Evolutionary conservation across 768 basidiomycete genomes (phyloP), one percentile per base, ranked within the genome.

Genomic region (Amanita thiersii): DNA sequence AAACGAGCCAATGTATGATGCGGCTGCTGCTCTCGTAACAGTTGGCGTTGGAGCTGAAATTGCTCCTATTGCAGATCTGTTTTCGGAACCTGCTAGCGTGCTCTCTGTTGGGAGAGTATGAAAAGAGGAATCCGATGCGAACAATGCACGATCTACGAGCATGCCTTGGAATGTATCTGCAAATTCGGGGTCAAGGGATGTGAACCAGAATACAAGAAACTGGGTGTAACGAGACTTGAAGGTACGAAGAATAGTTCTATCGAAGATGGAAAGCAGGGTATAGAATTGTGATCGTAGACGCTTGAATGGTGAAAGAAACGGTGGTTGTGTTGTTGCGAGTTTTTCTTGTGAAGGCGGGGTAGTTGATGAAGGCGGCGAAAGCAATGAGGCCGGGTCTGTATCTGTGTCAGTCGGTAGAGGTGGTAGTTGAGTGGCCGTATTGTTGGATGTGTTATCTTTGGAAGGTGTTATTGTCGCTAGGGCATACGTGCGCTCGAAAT

Each of bases 141-240:
- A 77, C 3, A 99, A 66, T 0, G 93, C 90, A 46, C 88, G 84
- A 5, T 87, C 86, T 31, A 97, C 82, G n/a, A 99, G 83, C 55
- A 91, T 77, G 26, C 94, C 94, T 47, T 88, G 87, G 58, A 99
- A 97, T 41, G 90, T 73, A 58, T 99, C 94, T 33, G 85, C 75
- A 52, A 91, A 96, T 47, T 88, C 80, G 2, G 84, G 69, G 50
- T 91, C 82, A 39, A 94, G 81, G 0, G 94, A 97, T 15, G 92
- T 75, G 55, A 83, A 90, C 81, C 90, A 96, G 69, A 99, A 99
- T 34, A 98, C 54, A 46, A 99, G 75, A 64, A 99, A 99, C 53
- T 98, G 96, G 10, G 91, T 92, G 60, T 98, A 96, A 28, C 93
- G 86, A 0, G 92, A 96, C 54, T 93, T 92, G 68, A 96, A 96